Percentiles rank a stretch among this genome's conserved stretches.
Conservation (phyloP, 208 protist genomes). For the Crithidia thermophila region DNA sequence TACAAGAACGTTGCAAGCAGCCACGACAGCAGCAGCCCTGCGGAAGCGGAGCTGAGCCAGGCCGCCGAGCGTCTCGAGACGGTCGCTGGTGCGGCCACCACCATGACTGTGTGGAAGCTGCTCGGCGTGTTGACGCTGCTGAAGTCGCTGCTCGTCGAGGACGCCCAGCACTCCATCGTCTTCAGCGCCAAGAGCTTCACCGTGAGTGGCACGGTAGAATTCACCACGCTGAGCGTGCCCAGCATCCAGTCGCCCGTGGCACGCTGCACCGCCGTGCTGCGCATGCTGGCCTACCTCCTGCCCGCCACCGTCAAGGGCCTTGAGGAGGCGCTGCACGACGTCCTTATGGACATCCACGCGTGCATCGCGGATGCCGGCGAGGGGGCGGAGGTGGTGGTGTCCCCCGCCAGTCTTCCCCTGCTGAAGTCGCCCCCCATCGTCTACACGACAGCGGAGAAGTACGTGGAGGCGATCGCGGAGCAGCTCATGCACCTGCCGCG, state of each 20-base stretch:
- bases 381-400: neutral
- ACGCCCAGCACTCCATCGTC: conserved; percentile 21
- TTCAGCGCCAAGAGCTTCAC: conserved; percentile 19
- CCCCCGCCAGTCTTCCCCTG: neutral
- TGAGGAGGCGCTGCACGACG: conserved; percentile 17
- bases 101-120: conserved; percentile 53
- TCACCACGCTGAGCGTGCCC: conserved; percentile 24
- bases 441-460: conserved; percentile 26
- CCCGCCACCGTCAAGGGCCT: conserved; percentile 18
- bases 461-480: conserved; percentile 36
- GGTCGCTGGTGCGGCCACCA: neutral
- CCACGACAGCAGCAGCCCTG: neutral
- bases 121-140: conserved; percentile 64
- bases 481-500: conserved; percentile 56
- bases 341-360: neutral
- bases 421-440: conserved; percentile 11
- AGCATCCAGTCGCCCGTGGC: conserved; percentile 31
- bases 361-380: neutral
- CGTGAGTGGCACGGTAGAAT: conserved; percentile 14
- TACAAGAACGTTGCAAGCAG: neutral
- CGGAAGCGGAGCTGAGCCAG: neutral
- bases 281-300: conserved; percentile 68
- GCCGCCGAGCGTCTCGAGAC: neutral
- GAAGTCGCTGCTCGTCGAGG: conserved; percentile 54
- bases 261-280: conserved; percentile 37